A percentile compares a stretch with the other conserved stretches of the same genome.
phyloP scores from a whole-genome alignment of 345 rosid genomes.

The Atalantia buxifolia region DNA sequence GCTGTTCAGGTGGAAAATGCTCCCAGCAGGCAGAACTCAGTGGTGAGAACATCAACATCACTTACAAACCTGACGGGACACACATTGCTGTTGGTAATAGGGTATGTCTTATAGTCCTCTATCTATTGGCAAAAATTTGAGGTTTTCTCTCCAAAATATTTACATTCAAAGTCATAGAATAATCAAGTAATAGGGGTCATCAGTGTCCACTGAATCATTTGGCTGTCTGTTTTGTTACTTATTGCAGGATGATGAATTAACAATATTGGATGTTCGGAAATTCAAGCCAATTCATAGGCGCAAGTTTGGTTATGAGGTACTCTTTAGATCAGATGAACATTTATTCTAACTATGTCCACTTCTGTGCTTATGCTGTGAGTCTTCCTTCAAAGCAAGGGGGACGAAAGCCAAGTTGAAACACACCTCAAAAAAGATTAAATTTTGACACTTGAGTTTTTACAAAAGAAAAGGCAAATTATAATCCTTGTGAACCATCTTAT shows the following conservation, averaged over 20 bases:
- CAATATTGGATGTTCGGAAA: conserved; percentile 94
- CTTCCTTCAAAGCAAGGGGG: neutral
- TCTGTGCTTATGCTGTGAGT: conserved; percentile 1
- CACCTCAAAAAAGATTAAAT: neutral
- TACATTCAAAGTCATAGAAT: neutral
- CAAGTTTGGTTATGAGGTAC: conserved; percentile 92
- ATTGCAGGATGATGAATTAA: conserved; percentile 86
- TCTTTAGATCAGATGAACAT: neutral
- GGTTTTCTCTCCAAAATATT: neutral
- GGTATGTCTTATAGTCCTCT: conserved; percentile 47
- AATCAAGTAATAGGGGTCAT: conserved; percentile 1
- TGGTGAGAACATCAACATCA: conserved; percentile 96
- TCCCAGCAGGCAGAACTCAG: conserved; percentile 93
- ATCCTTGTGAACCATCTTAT: neutral
- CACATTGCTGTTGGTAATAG: conserved; percentile 94
- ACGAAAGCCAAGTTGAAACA: neutral
- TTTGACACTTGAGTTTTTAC: neutral
- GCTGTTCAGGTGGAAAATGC: conserved; percentile 82
- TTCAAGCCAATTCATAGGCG: conserved; percentile 88
- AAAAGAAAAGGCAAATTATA: neutral
- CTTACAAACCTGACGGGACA: conserved; percentile 92
- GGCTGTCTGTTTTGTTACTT: conserved; percentile 8
- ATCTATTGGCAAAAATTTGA: conserved; percentile 2
- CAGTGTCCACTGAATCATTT: conserved; percentile 5
- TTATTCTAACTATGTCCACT: neutral